A percentile compares a stretch with the other conserved stretches of the same genome.
Conservation (phyloP, 768 basidiomycete genomes). For the Naganishia friedmannii region DNA sequence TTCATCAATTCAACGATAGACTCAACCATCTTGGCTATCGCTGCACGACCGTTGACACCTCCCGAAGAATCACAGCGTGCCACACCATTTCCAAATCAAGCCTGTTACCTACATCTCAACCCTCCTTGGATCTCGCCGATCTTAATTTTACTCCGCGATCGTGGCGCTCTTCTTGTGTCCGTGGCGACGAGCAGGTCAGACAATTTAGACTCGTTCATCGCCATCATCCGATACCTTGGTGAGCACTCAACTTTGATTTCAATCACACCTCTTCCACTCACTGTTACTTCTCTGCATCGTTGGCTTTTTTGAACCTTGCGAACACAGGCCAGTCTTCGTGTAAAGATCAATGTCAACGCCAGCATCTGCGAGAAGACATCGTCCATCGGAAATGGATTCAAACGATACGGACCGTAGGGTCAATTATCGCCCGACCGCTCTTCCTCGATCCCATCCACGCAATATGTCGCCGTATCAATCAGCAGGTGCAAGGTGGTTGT, state of each 20-base stretch:
- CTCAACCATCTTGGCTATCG: too few species aligned
- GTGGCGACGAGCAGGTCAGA: not conserved
- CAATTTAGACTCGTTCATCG: not conserved
- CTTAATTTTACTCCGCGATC: not conserved
- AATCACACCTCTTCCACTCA: not conserved
- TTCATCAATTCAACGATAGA: too few species aligned
- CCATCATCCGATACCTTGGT: not conserved
- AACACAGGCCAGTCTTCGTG: not conserved
- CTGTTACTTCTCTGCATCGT: not conserved
- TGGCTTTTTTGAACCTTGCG: not conserved
- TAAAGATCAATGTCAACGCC: slow-evolving; percentile 12
- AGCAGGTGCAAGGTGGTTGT: slow-evolving; percentile 42
- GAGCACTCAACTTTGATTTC: not conserved
- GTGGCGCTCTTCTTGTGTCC: not conserved
- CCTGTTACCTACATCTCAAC: not conserved
- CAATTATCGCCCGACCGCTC: slow-evolving; percentile 32
- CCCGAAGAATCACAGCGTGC: not conserved
- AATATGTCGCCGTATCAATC: slow-evolving; percentile 20
- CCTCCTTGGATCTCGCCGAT: not conserved
- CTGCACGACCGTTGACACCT: not conserved
- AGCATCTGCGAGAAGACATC: slow-evolving; percentile 23
- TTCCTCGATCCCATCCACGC: slow-evolving; percentile 24
- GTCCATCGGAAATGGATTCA: slow-evolving; percentile 24
- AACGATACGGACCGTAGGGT: slow-evolving; percentile 21
- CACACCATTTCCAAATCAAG: not conserved